A percentile compares a stretch with the other conserved stretches of the same genome.
Conservation (phyloP, 331 rosid genomes). For the Pyracantha coccinea region DNA sequence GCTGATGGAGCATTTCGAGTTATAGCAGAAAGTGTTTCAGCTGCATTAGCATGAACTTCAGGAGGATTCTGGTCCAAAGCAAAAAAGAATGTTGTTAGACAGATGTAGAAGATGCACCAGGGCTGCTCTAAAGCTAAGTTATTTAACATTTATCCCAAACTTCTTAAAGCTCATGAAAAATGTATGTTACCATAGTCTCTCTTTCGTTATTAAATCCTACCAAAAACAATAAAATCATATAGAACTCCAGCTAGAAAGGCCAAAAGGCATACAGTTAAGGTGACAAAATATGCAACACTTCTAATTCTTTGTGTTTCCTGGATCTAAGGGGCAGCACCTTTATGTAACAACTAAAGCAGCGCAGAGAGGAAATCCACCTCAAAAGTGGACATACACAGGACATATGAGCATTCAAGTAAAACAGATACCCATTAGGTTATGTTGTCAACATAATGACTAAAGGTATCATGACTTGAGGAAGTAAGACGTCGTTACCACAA, state of each 20-base stretch:
- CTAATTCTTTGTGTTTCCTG: background rate
- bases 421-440: background rate
- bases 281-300: background rate
- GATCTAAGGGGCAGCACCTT: background rate
- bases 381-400: background rate
- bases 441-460: background rate
- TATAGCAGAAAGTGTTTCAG: constrained; percentile 87
- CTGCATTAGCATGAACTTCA: constrained; percentile 92
- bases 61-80: constrained; percentile 64
- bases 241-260: background rate
- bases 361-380: background rate
- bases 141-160: background rate
- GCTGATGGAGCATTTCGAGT: constrained; percentile 82
- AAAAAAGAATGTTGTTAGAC: constrained; percentile 2
- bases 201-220: background rate
- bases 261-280: background rate
- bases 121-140: background rate
- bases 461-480: background rate
- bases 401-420: background rate
- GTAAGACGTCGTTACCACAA: background rate
- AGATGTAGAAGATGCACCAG: background rate
- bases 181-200: background rate
- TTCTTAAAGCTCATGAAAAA: background rate
- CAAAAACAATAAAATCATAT: background rate
- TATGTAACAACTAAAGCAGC: background rate